Base-by-base conservation (phyloP, 352 stramenopile species). In the Globisporangium apiculatum region DNA sequence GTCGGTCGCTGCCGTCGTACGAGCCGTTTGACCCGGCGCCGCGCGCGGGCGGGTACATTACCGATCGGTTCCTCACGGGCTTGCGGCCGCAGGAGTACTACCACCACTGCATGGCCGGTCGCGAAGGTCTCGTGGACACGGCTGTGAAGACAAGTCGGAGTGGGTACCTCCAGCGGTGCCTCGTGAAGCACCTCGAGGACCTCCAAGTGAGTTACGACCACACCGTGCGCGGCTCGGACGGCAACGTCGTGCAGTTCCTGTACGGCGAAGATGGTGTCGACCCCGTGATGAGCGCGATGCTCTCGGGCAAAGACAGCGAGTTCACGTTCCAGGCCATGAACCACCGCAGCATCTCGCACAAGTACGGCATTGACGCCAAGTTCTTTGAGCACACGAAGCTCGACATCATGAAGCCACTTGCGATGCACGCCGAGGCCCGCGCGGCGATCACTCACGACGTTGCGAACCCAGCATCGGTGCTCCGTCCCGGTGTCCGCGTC, bases 101-200 rank as follows among this genome's bases (percentile, higher is more conserved):
- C 79, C 99, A 99, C 71, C 98, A 99, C 86, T 99, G 97, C 76
- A 99, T 99, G 98, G 97, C 97, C 61, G 98, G 98, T 14, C 84
- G 98, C 65, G 97, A 99, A 83, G 98, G 97, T 71, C 73, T 99
- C 41, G 93, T 99, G 35, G 95, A 98, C 74, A 99, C 97, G 38
- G 97, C 98, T 53, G 97, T 99, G n/a, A 99, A 99, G 81, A 99
- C 97, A 4, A 98, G 92, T 62, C 90, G 97, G 45, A 99, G 95
- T 68, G 98, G 98, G 52, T 99, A 99, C 70, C 76, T 99, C 14
- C 97, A 99, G 78, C 86, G 97, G 55, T 99, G 98, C 83, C 71
- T 99, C 38, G 90, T 99, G 41, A 99, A 99, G 79, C 95, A 99
- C 70, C 74, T 99, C 52, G 97, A 99, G 66, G 96, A 99, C 55